A percentile compares a stretch with the other conserved stretches of the same genome.
Conservation (phyloP, 1,284 basidiomycete species). For the Singerocomus inundabilis region DNA sequence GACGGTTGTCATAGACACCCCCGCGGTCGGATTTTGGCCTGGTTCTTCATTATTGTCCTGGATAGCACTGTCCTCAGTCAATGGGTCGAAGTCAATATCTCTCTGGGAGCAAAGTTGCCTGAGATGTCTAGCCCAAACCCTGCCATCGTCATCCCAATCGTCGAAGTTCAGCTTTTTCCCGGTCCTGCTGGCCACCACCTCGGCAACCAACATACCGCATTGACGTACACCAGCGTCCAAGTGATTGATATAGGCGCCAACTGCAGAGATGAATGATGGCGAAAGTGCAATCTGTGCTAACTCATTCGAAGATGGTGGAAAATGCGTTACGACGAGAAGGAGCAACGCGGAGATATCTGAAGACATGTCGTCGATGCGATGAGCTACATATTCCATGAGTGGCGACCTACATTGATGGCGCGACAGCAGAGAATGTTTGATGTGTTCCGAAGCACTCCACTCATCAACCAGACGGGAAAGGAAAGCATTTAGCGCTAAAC, state of each 20-base stretch:
- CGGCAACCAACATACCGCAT: slow-evolving; percentile 94
- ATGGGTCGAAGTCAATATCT: slow-evolving; percentile 49
- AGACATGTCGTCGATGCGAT: slow-evolving; percentile 1
- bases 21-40: neutral
- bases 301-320: slow-evolving; percentile 48
- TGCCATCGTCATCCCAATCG: slow-evolving; percentile 78
- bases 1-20: neutral
- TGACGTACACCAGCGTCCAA: slow-evolving; percentile 74
- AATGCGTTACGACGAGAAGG: slow-evolving; percentile 59
- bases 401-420: slow-evolving; percentile 60
- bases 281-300: slow-evolving; percentile 49
- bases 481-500: slow-evolving; percentile 48
- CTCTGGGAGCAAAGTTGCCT: slow-evolving; percentile 49
- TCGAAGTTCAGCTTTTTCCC: slow-evolving; percentile 76
- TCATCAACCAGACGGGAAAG: slow-evolving; percentile 49
- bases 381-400: neutral
- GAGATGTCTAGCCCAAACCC: slow-evolving; percentile 61
- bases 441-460: slow-evolving; percentile 67
- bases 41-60: neutral
- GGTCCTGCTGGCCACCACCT: slow-evolving; percentile 63
- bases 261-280: slow-evolving; percentile 66
- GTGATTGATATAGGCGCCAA: slow-evolving; percentile 79
- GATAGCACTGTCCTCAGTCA: slow-evolving; percentile 4
- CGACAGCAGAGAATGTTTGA: slow-evolving; percentile 70
- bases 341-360: slow-evolving; percentile 72